phyloP scores from a whole-genome alignment of 108 stramenopile species.

The Conticribra guillardii region DNA sequence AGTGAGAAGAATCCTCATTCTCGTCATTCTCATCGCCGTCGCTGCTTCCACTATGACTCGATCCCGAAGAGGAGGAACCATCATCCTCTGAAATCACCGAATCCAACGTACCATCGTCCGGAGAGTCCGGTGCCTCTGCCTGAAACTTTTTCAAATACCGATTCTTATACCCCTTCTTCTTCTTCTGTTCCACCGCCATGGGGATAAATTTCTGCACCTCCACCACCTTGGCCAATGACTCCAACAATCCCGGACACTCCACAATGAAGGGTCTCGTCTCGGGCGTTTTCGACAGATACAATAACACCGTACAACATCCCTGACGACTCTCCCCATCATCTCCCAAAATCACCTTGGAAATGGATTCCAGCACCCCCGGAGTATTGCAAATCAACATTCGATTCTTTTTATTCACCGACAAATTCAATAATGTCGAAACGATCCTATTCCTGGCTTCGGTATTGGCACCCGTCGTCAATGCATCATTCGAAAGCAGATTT shows the following conservation, averaged over 20 bases:
- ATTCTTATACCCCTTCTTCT: slow-evolving; percentile 6
- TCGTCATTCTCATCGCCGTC: slow-evolving; percentile 9
- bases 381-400: slow-evolving; percentile 72
- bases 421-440: slow-evolving; percentile 61
- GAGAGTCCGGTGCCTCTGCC: neutral
- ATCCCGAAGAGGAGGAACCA: slow-evolving; percentile 1
- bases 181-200: neutral
- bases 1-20: neutral
- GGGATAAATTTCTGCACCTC: slow-evolving; percentile 27
- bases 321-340: slow-evolving; percentile 63
- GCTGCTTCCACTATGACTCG: slow-evolving; percentile 7
- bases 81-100: no score
- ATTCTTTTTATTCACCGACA: slow-evolving; percentile 68
- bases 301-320: slow-evolving; percentile 66
- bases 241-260: slow-evolving; percentile 63
- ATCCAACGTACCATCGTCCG: neutral
- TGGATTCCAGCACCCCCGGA: slow-evolving; percentile 59
- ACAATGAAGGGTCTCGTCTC: slow-evolving; percentile 70
- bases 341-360: slow-evolving; percentile 51
- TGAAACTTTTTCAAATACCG: neutral
- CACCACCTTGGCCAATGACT: slow-evolving; percentile 59
- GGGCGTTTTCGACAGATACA: slow-evolving; percentile 64
- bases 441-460: slow-evolving; percentile 67
- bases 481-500: slow-evolving; percentile 43
- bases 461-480: slow-evolving; percentile 52